Base-by-base conservation (phyloP, 2,329 filamentous ascomycete genomes). In the Albophoma yamanashiensis region DNA sequence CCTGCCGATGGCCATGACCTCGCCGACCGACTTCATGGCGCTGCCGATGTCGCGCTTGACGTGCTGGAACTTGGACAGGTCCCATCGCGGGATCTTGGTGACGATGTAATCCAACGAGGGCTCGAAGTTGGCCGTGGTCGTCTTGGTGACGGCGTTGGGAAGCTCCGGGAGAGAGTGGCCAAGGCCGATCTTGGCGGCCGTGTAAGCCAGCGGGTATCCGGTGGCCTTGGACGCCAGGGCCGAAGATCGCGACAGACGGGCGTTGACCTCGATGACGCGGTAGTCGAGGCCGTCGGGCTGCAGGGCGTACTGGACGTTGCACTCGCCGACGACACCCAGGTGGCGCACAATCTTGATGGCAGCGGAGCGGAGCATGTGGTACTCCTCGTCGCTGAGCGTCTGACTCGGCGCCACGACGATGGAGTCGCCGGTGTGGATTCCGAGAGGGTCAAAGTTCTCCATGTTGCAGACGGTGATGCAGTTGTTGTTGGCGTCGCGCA, bases 271-370 rank as follows among this genome's bases (percentile, higher is more conserved):
- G 69, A 99, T 99, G 64, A 99, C 93, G 73, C 94, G 87, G 82
- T 97, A 99, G 79, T 99, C 94, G 62, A 97, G 87, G 61, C 93
- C 93, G 77, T 97, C 92, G 20, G 94, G 94, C 76, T 97, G 92
- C 64, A 99, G 85, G 64, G 92, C 92, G 75, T 99, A 99, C 77
- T 97, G 93, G 40, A 97, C 92, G 75, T 99, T 99, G 78, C 94
- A 99, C 79, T 99, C 94, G 74, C 94, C 94, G 56, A 97, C 93
- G 57, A 99, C 94, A 67, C 93, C 93, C 65, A 99, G 82, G 76
- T 99, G 94, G 64, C 94, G 89, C 69, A 99, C 90, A 70, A 99
- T 97, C 82, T 97, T 97, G 81, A 97, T 97, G 55, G 94, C 91
- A 64, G 94, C 92, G 50, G 92, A 91, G 69, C 94, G 91, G 67